Percentiles rank a stretch among this genome's conserved stretches.
These are phyloP conservation scores for Astragalus membranaceus DNA, from an alignment of 306 rosid species.

Conservation along the genomic window DNA sequence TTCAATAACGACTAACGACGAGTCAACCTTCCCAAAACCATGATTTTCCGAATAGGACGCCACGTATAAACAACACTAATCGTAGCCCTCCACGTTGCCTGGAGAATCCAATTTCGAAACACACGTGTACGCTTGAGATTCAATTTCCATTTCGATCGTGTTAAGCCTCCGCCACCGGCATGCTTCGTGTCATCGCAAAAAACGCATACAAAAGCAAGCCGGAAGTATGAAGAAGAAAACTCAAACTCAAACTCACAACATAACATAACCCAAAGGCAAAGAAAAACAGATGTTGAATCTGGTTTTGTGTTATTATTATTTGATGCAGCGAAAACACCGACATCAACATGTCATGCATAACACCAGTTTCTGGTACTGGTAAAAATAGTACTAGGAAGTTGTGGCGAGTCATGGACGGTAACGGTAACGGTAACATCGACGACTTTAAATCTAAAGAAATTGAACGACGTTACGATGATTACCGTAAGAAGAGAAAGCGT, in stretches of 20 bases:
- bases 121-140: conserved; percentile 28
- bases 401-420: neutral
- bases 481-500: conserved; percentile 20
- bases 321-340: neutral
- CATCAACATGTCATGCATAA: neutral
- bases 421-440: neutral
- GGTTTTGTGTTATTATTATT: neutral
- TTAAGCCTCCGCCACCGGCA: neutral
- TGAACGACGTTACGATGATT: neutral
- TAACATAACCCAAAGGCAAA: too few relatives aligned
- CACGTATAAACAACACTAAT: conserved; percentile 22
- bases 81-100: conserved; percentile 16
- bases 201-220: neutral
- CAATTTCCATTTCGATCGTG: neutral
- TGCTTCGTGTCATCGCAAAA: neutral
- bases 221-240: neutral
- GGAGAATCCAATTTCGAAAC: neutral
- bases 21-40: neutral
- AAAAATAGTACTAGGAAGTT: neutral
- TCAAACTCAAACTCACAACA: neutral
- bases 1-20: too few relatives aligned
- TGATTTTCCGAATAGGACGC: neutral
- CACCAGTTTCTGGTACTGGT: neutral
- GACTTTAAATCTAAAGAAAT: conserved; percentile 2
- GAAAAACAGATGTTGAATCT: neutral